Evolutionary conservation across 2,329 filamentous ascomycete genomes (phyloP).

Genomic region (Camillea tinctor): DNA sequence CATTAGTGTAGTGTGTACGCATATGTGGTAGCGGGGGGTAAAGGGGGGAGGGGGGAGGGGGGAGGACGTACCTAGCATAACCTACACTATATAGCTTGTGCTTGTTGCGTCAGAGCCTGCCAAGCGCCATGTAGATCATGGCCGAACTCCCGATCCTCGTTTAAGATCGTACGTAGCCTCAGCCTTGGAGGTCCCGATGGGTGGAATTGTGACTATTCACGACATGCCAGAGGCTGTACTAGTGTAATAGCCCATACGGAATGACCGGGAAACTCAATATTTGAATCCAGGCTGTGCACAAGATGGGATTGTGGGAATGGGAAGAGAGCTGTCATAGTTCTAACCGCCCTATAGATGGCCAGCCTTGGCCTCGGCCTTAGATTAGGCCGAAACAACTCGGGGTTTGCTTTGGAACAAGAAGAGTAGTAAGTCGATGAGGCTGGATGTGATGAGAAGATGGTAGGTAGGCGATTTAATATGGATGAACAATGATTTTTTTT

Average conservation of each 20-base stretch:
- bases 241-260: too few species aligned
- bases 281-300: too few species aligned
- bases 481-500: not conserved
- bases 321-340: too few species aligned
- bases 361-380: too few species aligned
- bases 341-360: too few species aligned
- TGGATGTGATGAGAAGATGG: not conserved
- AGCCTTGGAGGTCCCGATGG: not conserved
- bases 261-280: not conserved
- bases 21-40: too few species aligned
- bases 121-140: conserved; percentile 17
- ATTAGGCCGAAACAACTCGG: not conserved
- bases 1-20: conserved; percentile 6
- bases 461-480: not conserved
- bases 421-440: not conserved
- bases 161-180: conserved; percentile 12
- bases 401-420: not conserved
- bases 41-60: too few species aligned
- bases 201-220: too few species aligned
- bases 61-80: too few species aligned
- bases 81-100: too few species aligned
- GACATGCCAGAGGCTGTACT: too few species aligned
- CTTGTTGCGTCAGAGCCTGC: conserved; percentile 20
- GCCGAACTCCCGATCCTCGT: conserved; percentile 12
- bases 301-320: too few species aligned